These are phyloP conservation scores for Colletotrichum chlorophyti DNA, from an alignment of 2,329 filamentous ascomycete genomes.

Conservation along the genomic window DNA sequence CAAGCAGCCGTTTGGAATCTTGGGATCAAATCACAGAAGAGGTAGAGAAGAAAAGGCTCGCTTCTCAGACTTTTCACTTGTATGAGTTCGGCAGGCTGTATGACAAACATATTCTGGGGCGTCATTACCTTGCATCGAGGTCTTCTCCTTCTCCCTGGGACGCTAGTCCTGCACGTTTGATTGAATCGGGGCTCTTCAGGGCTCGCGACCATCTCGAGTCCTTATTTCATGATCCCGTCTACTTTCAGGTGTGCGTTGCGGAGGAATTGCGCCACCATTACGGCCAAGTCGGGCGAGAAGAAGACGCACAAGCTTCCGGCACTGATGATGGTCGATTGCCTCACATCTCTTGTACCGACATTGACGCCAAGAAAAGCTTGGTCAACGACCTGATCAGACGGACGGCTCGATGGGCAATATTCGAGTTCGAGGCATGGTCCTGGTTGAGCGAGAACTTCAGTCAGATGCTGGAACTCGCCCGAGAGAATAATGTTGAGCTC, in stretches of 20 bases:
- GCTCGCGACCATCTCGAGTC: not conserved
- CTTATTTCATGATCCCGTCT: not conserved
- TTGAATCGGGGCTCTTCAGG: not conserved
- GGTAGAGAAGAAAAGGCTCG: no score
- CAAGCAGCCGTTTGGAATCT: no score
- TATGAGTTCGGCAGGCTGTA: no score
- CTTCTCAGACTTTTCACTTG: no score
- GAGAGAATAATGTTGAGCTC: not conserved
- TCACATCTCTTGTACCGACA: conserved; percentile 5
- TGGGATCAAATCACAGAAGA: no score
- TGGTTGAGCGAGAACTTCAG: not conserved
- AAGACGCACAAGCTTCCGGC: not conserved
- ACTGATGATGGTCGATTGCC: not conserved
- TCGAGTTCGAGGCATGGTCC: not conserved
- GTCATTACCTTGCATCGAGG: no score
- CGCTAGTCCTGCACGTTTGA: no score
- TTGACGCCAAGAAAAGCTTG: conserved; percentile 16
- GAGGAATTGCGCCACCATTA: not conserved
- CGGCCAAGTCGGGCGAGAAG: not conserved
- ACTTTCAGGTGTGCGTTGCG: not conserved
- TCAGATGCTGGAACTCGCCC: not conserved
- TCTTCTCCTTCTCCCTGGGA: no score
- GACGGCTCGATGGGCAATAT: not conserved
- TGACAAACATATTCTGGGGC: no score
- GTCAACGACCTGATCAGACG: conserved; percentile 18